Conservation (phyloP, 2,329 filamentous ascomycete species). For the Rhynchosporium agropyri region DNA sequence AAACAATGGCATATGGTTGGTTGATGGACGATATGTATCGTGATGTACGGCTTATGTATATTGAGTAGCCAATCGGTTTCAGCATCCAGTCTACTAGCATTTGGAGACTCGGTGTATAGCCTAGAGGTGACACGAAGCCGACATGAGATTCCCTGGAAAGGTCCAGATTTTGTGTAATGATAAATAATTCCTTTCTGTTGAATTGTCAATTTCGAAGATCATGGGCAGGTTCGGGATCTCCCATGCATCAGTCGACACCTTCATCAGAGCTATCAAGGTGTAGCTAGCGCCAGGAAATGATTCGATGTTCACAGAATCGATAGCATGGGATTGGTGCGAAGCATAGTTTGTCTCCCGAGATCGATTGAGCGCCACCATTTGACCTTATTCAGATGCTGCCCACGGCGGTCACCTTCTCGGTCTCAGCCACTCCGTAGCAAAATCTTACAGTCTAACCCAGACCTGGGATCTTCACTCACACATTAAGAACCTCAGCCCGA, state of each 20-base stretch:
- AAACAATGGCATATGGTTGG: too few relatives aligned
- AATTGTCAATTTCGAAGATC: not conserved
- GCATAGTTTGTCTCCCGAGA: not conserved
- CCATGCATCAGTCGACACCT: not conserved
- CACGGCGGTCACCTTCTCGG: constrained; percentile 4
- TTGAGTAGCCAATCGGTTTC: too few relatives aligned
- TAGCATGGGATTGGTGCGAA: constrained; percentile 17
- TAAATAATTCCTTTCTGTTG: not conserved
- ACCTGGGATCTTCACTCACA: not conserved
- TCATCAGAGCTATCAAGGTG: constrained; percentile 6
- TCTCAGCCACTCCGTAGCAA: constrained; percentile 8
- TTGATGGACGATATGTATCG: too few relatives aligned
- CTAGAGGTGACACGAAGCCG: too few relatives aligned
- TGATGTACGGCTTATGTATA: too few relatives aligned
- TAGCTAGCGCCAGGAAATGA: not conserved
- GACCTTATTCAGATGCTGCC: not conserved
- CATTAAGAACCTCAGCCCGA: constrained; percentile 10
- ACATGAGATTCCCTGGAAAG: too few relatives aligned
- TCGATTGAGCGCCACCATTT: not conserved
- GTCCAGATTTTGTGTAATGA: too few relatives aligned
- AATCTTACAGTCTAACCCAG: constrained; percentile 5
- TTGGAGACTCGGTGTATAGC: too few relatives aligned
- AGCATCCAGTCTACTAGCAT: too few relatives aligned
- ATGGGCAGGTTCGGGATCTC: not conserved
- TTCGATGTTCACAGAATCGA: constrained; percentile 1